A percentile compares a stretch with the other conserved stretches of the same genome.
phyloP scores from a whole-genome alignment of 345 rosid genomes.

The Bruguiera gymnorhiza region DNA sequence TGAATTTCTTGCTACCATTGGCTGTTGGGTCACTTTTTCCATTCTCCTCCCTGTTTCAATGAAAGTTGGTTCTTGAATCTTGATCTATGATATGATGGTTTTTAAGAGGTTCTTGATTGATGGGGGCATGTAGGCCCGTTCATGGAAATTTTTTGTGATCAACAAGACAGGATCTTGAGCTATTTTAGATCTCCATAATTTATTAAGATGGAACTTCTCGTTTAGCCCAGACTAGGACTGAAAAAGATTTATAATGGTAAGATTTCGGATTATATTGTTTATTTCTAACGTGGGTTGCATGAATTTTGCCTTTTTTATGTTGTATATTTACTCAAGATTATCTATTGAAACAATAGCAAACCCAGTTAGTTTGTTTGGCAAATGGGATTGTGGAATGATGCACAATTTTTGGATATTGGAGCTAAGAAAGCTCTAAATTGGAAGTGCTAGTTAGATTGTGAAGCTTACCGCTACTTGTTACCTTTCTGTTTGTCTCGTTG shows the following conservation, averaged over 20 bases:
- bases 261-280: not conserved
- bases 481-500: not conserved
- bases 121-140: not conserved
- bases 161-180: slow-evolving; percentile 2
- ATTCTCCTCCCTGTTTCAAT: slow-evolving; percentile 8
- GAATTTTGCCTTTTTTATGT: not conserved
- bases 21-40: slow-evolving; percentile 17
- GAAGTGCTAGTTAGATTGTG: not conserved
- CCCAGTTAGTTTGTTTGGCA: not conserved
- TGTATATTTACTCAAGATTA: no score
- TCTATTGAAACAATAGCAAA: no score
- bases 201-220: slow-evolving; percentile 3
- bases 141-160: not conserved
- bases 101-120: slow-evolving; percentile 2
- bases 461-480: not conserved
- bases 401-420: not conserved
- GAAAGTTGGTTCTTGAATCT: slow-evolving; percentile 5
- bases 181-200: not conserved
- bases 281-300: not conserved
- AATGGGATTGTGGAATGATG: not conserved
- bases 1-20: not conserved
- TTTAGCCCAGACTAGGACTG: slow-evolving; percentile 9
- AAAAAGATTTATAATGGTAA: slow-evolving; percentile 13
- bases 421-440: not conserved
- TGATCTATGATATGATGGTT: slow-evolving; percentile 1